phyloP scores from a whole-genome alignment of 129 eudicot genomes.

The Escallonia rubra region DNA sequence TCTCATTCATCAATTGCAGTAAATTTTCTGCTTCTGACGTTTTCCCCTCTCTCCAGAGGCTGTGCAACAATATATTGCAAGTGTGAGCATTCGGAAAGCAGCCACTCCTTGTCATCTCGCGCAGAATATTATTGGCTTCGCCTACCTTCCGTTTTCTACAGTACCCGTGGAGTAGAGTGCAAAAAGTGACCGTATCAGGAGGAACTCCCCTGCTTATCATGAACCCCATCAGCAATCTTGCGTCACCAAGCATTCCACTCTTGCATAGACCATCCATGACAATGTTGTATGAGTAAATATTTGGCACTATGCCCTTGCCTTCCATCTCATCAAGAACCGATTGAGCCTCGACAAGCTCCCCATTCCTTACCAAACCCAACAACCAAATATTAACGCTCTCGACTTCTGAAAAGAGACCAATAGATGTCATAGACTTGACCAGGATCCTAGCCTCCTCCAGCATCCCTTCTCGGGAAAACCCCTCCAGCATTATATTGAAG shows the following conservation, averaged over 20 bases:
- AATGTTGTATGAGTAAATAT: conserved; percentile 52
- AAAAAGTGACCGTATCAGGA: conserved; percentile 73
- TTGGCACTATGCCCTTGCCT: conserved; percentile 44
- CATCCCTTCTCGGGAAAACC: conserved; percentile 78
- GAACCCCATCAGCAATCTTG: conserved; percentile 52
- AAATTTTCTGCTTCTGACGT: conserved; percentile 67
- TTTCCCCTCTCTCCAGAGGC: conserved; percentile 87
- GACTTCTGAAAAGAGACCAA: conserved; percentile 27
- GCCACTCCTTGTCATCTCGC: conserved; percentile 53
- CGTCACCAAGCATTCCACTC: conserved; percentile 71
- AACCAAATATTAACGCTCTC: conserved; percentile 81
- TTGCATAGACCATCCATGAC: conserved; percentile 61
- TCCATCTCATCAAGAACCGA: conserved; percentile 59
- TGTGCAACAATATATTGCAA: conserved; percentile 76
- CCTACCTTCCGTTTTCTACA: conserved; percentile 61
- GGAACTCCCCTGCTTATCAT: conserved; percentile 53
- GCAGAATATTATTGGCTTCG: conserved; percentile 52
- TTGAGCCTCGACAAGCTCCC: conserved; percentile 69
- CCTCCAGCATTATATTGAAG: conserved; percentile 66
- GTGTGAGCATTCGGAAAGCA: conserved; percentile 65
- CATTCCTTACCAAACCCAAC: conserved; percentile 65
- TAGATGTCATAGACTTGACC: conserved; percentile 58
- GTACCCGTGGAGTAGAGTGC: conserved; percentile 74
- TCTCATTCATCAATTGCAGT: conserved; percentile 79
- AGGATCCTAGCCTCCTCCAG: conserved; percentile 61